Evolutionary conservation across 495 filamentous ascomycete genomes (phyloP).

Genomic region (Penicillium pancosmium): DNA sequence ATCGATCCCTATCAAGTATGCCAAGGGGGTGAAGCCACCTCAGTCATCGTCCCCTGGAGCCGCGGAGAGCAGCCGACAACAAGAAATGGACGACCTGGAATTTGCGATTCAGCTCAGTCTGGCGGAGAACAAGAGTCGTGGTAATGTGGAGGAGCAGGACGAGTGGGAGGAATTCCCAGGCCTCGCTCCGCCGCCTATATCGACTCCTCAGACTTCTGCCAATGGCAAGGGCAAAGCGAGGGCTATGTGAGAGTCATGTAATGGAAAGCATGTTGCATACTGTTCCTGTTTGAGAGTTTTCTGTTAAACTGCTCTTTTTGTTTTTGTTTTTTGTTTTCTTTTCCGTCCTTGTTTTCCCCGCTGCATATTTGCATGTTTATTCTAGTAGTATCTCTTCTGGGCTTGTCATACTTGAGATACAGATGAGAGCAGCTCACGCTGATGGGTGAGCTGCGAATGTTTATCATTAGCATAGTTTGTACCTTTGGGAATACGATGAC

Average conservation of each 20-base stretch:
- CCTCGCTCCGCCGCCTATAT: constrained; percentile 48
- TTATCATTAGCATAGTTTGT: too few species aligned
- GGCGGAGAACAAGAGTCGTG: constrained; percentile 69
- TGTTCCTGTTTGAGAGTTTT: not conserved
- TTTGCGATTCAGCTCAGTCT: constrained; percentile 84
- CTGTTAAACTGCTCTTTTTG: constrained; percentile 4
- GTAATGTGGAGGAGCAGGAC: constrained; percentile 24
- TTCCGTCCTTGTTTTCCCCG: not conserved
- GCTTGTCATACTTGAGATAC: too few species aligned
- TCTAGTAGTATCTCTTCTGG: too few species aligned
- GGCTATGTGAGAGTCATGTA: constrained; percentile 39
- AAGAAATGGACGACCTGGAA: constrained; percentile 76
- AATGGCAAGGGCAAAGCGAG: constrained; percentile 47
- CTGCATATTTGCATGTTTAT: not conserved
- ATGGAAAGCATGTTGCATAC: not conserved
- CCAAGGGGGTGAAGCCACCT: constrained; percentile 31
- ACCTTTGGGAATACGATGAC: too few species aligned
- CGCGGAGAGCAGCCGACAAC: constrained; percentile 40
- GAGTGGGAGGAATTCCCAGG: constrained; percentile 61
- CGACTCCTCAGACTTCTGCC: constrained; percentile 44
- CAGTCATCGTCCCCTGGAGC: constrained; percentile 25
- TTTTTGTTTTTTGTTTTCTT: constrained; percentile 1
- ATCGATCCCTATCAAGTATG: constrained; percentile 58
- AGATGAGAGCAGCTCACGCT: too few species aligned
- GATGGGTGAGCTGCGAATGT: too few species aligned